These are phyloP conservation scores for Phoma sp. DNA, from an alignment of 2,329 filamentous ascomycete species.

Conservation along the genomic window DNA sequence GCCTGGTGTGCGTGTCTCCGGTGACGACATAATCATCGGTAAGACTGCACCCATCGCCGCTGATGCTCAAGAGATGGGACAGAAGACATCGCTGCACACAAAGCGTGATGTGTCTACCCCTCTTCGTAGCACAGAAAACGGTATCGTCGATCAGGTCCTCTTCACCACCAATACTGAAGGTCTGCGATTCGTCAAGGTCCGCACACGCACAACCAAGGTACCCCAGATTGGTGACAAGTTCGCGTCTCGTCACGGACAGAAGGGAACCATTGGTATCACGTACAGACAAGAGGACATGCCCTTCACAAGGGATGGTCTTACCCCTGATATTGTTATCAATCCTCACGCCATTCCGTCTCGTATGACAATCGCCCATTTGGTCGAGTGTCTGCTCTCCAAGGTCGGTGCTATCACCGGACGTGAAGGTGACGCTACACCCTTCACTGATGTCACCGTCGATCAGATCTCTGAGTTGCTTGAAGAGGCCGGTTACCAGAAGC, in stretches of 20 bases:
- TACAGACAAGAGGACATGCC: slow-evolving; percentile 99
- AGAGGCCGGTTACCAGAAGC: slow-evolving; percentile 92
- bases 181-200: slow-evolving; percentile 94
- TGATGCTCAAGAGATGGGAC: slow-evolving; percentile 91
- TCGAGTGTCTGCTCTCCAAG: slow-evolving; percentile 97
- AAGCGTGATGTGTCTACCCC: slow-evolving; percentile 97
- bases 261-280: slow-evolving; percentile 98
- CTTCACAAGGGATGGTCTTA: slow-evolving; percentile 88
- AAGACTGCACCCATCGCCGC: slow-evolving; percentile 95
- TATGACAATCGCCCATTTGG: slow-evolving; percentile 99
- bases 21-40: slow-evolving; percentile 98
- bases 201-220: slow-evolving; percentile 95
- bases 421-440: slow-evolving; percentile 96
- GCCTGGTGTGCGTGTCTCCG: slow-evolving; percentile 91
- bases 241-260: slow-evolving; percentile 97
- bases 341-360: slow-evolving; percentile 98
- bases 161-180: slow-evolving; percentile 95
- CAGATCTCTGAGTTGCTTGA: slow-evolving; percentile 86
- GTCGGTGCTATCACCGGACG: slow-evolving; percentile 91
- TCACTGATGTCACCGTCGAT: slow-evolving; percentile 96
- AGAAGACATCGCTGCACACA: slow-evolving; percentile 85
- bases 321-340: slow-evolving; percentile 97
- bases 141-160: slow-evolving; percentile 92
- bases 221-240: slow-evolving; percentile 99
- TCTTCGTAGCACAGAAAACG: slow-evolving; percentile 91